Conservation (phyloP, 2,329 filamentous ascomycete species). For the Colletotrichum horii region DNA sequence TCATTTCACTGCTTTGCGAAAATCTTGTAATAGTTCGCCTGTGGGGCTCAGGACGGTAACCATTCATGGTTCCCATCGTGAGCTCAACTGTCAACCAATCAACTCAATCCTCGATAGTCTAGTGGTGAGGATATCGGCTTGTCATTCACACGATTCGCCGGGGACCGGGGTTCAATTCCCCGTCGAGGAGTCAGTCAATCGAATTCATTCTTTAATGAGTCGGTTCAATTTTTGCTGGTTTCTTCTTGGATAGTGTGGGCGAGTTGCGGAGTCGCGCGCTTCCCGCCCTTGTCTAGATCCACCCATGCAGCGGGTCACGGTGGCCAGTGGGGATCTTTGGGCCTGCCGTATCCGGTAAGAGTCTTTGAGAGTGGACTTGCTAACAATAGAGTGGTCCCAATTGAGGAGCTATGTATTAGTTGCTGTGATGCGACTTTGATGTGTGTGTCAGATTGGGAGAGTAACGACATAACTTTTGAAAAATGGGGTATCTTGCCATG, state of each 20-base stretch:
- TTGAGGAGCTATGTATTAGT: neutral
- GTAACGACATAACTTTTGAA: neutral
- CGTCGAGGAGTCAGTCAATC: neutral
- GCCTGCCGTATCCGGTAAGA: neutral
- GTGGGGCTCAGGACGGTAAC: neutral
- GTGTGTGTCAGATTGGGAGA: neutral
- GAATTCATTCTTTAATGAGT: rapidly evolving
- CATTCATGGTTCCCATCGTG: neutral
- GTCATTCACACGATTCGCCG: neutral
- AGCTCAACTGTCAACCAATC: rapidly evolving
- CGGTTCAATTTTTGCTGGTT: neutral
- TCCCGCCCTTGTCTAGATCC: neutral
- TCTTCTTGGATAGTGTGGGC: neutral
- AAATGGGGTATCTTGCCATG: neutral
- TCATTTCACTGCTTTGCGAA: neutral
- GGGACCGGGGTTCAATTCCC: neutral
- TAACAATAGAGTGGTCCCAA: neutral
- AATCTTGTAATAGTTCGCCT: neutral
- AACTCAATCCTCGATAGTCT: neutral
- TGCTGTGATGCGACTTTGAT: neutral
- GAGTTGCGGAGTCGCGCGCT: neutral
- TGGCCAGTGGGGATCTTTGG: neutral
- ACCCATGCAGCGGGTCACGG: neutral
- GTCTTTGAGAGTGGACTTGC: neutral
- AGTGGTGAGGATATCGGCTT: neutral